Percentiles rank a stretch among this genome's conserved stretches.
phyloP scores from a whole-genome alignment of 768 basidiomycete species.

The Rhodosporidiobolus sp. region DNA sequence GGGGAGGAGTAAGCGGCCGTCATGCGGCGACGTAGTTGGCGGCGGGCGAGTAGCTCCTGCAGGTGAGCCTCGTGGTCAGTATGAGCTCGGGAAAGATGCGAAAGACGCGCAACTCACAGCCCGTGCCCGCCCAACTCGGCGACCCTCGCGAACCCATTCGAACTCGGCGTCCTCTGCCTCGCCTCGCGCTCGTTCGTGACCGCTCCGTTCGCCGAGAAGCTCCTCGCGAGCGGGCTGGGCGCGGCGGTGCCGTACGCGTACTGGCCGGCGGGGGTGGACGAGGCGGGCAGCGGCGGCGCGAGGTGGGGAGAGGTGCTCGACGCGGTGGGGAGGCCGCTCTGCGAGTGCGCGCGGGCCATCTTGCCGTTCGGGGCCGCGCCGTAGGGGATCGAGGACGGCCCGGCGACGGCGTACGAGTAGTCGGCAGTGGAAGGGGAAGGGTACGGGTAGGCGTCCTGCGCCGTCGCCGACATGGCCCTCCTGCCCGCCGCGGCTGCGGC shows the following conservation, averaged over 20 bases:
- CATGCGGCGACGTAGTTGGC: constrained; percentile 1
- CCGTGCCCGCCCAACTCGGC: not conserved
- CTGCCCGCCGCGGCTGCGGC: not conserved
- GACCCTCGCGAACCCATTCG: not conserved
- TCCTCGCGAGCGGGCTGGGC: constrained; percentile 19
- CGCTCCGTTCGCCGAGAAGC: constrained; percentile 17
- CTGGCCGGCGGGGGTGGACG: too few relatives aligned
- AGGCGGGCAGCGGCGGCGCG: too few relatives aligned
- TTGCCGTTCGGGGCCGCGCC: too few relatives aligned
- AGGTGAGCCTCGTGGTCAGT: too few relatives aligned
- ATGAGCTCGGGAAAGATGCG: not conserved
- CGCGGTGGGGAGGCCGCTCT: too few relatives aligned
- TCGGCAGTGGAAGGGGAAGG: not conserved
- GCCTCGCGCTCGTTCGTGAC: not conserved
- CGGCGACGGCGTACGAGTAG: not conserved
- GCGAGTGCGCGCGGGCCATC: too few relatives aligned
- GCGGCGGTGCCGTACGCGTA: not conserved
- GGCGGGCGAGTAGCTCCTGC: not conserved
- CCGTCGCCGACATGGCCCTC: not conserved
- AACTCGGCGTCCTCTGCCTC: constrained; percentile 1
- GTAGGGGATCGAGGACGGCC: too few relatives aligned
- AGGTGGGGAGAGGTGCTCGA: too few relatives aligned
- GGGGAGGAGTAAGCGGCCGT: not conserved
- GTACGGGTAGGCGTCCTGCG: not conserved
- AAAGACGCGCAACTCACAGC: not conserved